Base-by-base conservation (phyloP, 2,329 filamentous ascomycete genomes). In the Microcyclospora tardicrescens region DNA sequence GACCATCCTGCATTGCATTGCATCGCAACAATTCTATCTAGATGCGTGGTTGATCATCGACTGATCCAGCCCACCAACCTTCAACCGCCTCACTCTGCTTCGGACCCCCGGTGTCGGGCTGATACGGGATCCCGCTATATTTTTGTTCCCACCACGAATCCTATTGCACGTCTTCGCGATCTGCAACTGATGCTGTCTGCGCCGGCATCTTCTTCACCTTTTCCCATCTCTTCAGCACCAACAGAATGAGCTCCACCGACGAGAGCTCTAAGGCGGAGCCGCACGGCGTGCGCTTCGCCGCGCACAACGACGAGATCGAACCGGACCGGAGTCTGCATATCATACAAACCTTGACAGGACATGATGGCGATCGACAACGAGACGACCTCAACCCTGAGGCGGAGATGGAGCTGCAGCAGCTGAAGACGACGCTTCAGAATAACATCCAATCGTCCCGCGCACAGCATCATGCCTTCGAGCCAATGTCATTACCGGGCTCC, bases 391-490 rank as follows among this genome's bases (percentile, higher is more conserved):
- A 57, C 39, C 56, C 58, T 6, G 66, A 73, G 40, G 50, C 51
- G 5, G 41, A 54, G 42, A 29, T 40, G 36, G 74, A 87, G 55
- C 67, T 93, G 40, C 75, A 73, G 48, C 77, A 77, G 43, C 66
- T 94, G 44, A 79, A 82, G 36, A 75, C 77, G 50, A 79, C 76
- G 16, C 67, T 93, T 16, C 81, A 85, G 47, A 76, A 77, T 45
- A 77, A 80, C 51, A 71, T 94, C 44, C 87, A 95, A 64, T 81
- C 87, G 52, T 73, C 77, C 41, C 77, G 87, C 46, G 76, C 93
- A 68, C 82, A 81, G 57, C 84, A 86, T 57, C 93, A 85, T 62
- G 79, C 81, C 33, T 96, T 87, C 55, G 87, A 95, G 58, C 81
- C 89, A 28, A 79, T 94, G 46, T 96, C 91, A 28, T 69, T 96